Evolutionary conservation across 352 stramenopile species (phyloP).

Genomic region (Stephanocyclus meneghinianus): DNA sequence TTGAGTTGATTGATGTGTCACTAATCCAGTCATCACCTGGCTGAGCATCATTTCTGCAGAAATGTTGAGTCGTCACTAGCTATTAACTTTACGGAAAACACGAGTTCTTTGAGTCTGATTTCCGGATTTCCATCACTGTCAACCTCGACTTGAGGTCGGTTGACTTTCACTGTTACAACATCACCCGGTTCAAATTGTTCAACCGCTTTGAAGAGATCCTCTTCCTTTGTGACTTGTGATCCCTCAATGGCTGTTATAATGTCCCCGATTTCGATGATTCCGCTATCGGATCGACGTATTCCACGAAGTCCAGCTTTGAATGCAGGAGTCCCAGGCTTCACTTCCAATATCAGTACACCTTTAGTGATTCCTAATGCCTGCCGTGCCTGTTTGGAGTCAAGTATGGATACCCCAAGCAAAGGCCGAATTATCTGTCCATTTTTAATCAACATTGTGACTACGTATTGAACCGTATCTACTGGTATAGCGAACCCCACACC

Average conservation of each 20-base stretch:
- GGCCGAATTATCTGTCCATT: slow-evolving; percentile 82
- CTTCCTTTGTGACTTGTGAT: slow-evolving; percentile 78
- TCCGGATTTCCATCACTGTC: slow-evolving; percentile 25
- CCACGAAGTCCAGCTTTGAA: slow-evolving; percentile 57
- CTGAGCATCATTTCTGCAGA: slow-evolving; percentile 27
- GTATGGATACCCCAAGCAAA: slow-evolving; percentile 83
- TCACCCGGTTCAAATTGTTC: slow-evolving; percentile 83
- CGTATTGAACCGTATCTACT: slow-evolving; percentile 79
- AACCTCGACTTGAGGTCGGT: slow-evolving; percentile 45
- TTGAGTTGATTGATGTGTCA: background rate
- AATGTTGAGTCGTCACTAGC: slow-evolving; percentile 46
- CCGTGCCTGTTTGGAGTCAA: slow-evolving; percentile 80
- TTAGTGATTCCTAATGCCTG: slow-evolving; percentile 78
- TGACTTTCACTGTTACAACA: slow-evolving; percentile 76
- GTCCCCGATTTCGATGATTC: slow-evolving; percentile 84
- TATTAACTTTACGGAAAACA: slow-evolving; percentile 46
- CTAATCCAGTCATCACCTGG: background rate
- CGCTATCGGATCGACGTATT: slow-evolving; percentile 30
- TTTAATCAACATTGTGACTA: slow-evolving; percentile 78
- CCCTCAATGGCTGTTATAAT: slow-evolving; percentile 85
- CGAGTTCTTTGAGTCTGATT: slow-evolving; percentile 42
- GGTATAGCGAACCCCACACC: slow-evolving; percentile 88
- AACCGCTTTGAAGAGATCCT: slow-evolving; percentile 85
- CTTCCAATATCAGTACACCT: slow-evolving; percentile 83
- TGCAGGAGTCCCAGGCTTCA: slow-evolving; percentile 63